phyloP scores from a whole-genome alignment of 2,329 filamentous ascomycete genomes.

The Cladosporium sp. region DNA sequence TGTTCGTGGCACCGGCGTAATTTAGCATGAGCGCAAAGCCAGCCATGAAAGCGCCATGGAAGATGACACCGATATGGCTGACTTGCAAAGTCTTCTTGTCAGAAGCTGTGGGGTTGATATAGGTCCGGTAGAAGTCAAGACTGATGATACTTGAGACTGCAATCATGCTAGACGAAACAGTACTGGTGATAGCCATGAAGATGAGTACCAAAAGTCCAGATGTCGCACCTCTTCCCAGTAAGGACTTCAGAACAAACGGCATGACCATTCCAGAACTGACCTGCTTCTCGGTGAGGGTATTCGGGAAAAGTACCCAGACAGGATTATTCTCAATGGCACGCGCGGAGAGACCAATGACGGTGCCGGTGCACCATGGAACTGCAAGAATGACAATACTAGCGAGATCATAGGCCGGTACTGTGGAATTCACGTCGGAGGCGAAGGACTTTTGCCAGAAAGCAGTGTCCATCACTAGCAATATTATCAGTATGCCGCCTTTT shows the following conservation, averaged over 20 bases:
- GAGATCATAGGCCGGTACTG: slow-evolving; percentile 46
- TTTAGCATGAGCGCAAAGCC: slow-evolving; percentile 46
- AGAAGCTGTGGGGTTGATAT: slow-evolving; percentile 44
- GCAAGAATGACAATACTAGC: slow-evolving; percentile 44
- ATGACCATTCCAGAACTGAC: slow-evolving; percentile 45
- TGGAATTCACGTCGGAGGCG: slow-evolving; percentile 44
- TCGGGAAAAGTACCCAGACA: slow-evolving; percentile 43
- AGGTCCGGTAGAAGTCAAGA: slow-evolving; percentile 49
- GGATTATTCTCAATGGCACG: slow-evolving; percentile 45
- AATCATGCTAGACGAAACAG: slow-evolving; percentile 48
- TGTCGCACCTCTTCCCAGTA: slow-evolving; percentile 42
- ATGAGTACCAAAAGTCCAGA: slow-evolving; percentile 45
- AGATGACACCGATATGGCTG: slow-evolving; percentile 46
- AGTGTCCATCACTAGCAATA: slow-evolving; percentile 40
- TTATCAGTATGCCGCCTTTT: no score
- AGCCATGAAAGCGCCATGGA: slow-evolving; percentile 47
- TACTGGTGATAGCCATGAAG: slow-evolving; percentile 51
- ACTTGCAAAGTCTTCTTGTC: slow-evolving; percentile 41
- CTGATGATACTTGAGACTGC: slow-evolving; percentile 50
- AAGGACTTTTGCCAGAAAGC: slow-evolving; percentile 53
- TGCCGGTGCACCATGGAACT: slow-evolving; percentile 46
- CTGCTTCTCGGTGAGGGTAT: slow-evolving; percentile 36
- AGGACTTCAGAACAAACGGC: slow-evolving; percentile 43
- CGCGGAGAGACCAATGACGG: slow-evolving; percentile 44
- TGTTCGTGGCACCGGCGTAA: slow-evolving; percentile 48